These are phyloP conservation scores for Lasiosphaeria miniovina DNA, from an alignment of 495 filamentous ascomycete species.

Conservation along the genomic window DNA sequence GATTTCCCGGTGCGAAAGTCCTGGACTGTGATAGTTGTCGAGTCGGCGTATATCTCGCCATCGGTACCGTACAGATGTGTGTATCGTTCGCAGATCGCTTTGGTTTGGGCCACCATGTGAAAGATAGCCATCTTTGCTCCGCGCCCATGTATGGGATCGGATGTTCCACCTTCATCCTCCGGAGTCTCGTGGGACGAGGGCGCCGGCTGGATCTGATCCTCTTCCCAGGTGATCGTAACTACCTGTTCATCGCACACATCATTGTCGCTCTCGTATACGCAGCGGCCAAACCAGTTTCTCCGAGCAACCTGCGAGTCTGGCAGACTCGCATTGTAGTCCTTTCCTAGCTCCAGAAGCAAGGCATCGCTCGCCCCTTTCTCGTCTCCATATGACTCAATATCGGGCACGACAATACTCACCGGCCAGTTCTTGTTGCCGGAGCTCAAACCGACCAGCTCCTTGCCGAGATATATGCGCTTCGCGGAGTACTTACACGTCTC, in stretches of 20 bases:
- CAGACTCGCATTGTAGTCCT: constrained; percentile 61
- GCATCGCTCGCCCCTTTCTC: constrained; percentile 36
- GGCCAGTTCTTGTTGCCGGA: constrained; percentile 72
- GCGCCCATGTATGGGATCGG: constrained; percentile 36
- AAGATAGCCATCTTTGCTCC: constrained; percentile 82
- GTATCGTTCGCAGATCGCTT: constrained; percentile 78
- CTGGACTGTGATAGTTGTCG: constrained; percentile 59
- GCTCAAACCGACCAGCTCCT: constrained; percentile 39
- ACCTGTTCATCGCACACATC: constrained; percentile 88
- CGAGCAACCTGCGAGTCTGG: constrained; percentile 54
- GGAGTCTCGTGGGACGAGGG: not conserved
- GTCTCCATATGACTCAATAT: constrained; percentile 72
- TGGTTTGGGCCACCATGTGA: constrained; percentile 91
- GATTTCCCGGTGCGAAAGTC: constrained; percentile 59
- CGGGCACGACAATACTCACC: constrained; percentile 79
- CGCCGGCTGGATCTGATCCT: constrained; percentile 43
- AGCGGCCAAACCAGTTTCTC: constrained; percentile 84
- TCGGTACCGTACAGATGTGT: constrained; percentile 78
- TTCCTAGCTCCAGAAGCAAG: constrained; percentile 52
- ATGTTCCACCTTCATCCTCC: not conserved
- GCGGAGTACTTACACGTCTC: constrained; percentile 77
- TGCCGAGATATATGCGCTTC: constrained; percentile 70
- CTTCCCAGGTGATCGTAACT: constrained; percentile 83
- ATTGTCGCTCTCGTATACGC: constrained; percentile 90
- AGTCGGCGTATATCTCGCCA: constrained; percentile 84